phyloP scores from a whole-genome alignment of 805 yeast species.

The Huiozyma naganishii region DNA sequence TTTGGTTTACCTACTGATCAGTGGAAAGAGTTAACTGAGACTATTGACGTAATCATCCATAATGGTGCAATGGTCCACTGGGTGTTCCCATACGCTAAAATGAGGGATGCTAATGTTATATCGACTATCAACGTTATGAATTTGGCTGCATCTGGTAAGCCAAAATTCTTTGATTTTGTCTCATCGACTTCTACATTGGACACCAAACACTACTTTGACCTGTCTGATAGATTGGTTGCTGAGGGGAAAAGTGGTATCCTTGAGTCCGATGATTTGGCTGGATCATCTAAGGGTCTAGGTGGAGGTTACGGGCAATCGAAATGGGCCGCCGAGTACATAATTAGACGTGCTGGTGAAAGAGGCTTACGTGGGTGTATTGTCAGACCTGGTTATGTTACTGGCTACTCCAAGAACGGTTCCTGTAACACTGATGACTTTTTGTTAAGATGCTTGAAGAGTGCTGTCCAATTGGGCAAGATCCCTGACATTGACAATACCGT shows the following conservation, averaged over 20 bases:
- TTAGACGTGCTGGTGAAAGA: slow-evolving; percentile 75
- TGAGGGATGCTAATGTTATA: slow-evolving; percentile 88
- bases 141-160: slow-evolving; percentile 54
- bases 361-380: slow-evolving; percentile 85
- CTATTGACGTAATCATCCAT: slow-evolving; percentile 77
- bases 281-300: slow-evolving; percentile 72
- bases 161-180: slow-evolving; percentile 82
- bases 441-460: slow-evolving; percentile 88
- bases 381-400: slow-evolving; percentile 95
- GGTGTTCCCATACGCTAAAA: slow-evolving; percentile 88
- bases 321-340: slow-evolving; percentile 91
- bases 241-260: slow-evolving; percentile 63
- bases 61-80: slow-evolving; percentile 98
- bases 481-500: slow-evolving; percentile 84
- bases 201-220: slow-evolving; percentile 63
- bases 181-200: slow-evolving; percentile 93
- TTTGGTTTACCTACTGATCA: slow-evolving; percentile 53
- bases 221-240: slow-evolving; percentile 59
- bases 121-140: slow-evolving; percentile 78
- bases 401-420: slow-evolving; percentile 73
- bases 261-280: slow-evolving; percentile 75
- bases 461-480: slow-evolving; percentile 72
- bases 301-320: slow-evolving; percentile 96
- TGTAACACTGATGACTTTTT: slow-evolving; percentile 95
- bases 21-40: slow-evolving; percentile 49